These are phyloP conservation scores for Betula pendula DNA, from an alignment of 306 rosid species.

Conservation along the genomic window DNA sequence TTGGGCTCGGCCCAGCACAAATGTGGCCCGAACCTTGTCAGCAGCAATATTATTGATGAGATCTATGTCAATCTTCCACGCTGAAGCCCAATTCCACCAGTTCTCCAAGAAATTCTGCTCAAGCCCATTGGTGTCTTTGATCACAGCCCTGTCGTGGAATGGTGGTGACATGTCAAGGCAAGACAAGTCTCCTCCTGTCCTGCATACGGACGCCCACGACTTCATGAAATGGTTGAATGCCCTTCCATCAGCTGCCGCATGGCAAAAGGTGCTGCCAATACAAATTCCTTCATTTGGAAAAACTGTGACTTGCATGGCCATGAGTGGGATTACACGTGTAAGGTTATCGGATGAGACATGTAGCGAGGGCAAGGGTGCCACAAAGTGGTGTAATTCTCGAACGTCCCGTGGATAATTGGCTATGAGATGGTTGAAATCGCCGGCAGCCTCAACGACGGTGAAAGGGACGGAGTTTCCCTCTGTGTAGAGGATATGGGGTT, in stretches of 20 bases:
- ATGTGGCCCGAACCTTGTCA: constrained; percentile 22
- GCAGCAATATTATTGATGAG: background rate
- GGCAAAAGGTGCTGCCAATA: constrained; percentile 21
- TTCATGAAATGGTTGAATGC: constrained; percentile 37
- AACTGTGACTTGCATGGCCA: constrained; percentile 32
- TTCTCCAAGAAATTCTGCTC: constrained; percentile 1
- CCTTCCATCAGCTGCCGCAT: constrained; percentile 23
- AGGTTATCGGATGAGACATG: background rate
- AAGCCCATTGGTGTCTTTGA: constrained; percentile 33
- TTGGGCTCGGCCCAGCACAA: constrained; percentile 10
- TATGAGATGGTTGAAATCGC: constrained; percentile 9
- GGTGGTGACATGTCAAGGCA: constrained; percentile 22
- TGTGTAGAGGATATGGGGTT: constrained; percentile 24
- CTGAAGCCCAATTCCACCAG: background rate
- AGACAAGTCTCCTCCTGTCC: background rate
- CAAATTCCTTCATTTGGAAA: constrained; percentile 24
- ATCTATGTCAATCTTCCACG: background rate
- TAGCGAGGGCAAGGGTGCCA: constrained; percentile 10
- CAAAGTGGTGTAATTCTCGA: constrained; percentile 22
- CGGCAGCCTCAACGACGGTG: constrained; percentile 13
- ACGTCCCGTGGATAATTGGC: constrained; percentile 22
- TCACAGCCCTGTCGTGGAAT: constrained; percentile 15
- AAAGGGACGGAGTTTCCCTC: constrained; percentile 15
- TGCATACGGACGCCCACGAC: constrained; percentile 38
- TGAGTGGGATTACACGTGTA: constrained; percentile 15